Percentiles rank a stretch among this genome's conserved stretches.
Evolutionary conservation across 768 basidiomycete genomes (phyloP).

Genomic region (Phylloporus rhodoxanthus): DNA sequence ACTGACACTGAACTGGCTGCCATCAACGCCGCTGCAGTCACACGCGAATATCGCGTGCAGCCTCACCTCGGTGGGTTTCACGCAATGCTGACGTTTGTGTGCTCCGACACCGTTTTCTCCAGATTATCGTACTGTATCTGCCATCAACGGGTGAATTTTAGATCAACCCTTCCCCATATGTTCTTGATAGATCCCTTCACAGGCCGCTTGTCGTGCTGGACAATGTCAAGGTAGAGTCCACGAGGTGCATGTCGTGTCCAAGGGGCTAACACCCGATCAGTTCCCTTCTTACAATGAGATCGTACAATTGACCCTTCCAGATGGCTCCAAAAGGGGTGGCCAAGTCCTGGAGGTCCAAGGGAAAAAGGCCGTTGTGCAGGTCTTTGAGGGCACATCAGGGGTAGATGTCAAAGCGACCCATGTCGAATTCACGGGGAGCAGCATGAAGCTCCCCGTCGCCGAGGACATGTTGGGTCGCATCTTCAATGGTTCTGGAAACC

Average conservation of each 20-base stretch:
- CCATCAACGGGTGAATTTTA: slow-evolving; percentile 82
- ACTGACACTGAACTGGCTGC: slow-evolving; percentile 69
- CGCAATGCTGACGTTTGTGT: slow-evolving; percentile 1
- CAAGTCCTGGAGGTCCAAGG: slow-evolving; percentile 98
- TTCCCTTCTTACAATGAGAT: slow-evolving; percentile 99
- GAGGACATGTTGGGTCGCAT: slow-evolving; percentile 99
- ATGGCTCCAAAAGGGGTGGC: slow-evolving; percentile 91
- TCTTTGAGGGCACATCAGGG: slow-evolving; percentile 97
- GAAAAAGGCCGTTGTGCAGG: slow-evolving; percentile 98
- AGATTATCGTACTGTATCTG: slow-evolving; percentile 99
- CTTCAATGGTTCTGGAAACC: slow-evolving; percentile 97
- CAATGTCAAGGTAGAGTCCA: slow-evolving; percentile 81
- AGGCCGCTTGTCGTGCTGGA: slow-evolving; percentile 95
- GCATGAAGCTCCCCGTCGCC: slow-evolving; percentile 98
- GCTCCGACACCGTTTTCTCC: slow-evolving; percentile 14
- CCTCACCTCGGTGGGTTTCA: slow-evolving; percentile 70
- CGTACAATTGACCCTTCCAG: slow-evolving; percentile 89
- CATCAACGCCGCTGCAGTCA: slow-evolving; percentile 86
- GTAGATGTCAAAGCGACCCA: slow-evolving; percentile 97
- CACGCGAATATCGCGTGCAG: slow-evolving; percentile 80
- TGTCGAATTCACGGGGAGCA: slow-evolving; percentile 95
- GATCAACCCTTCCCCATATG: neutral
- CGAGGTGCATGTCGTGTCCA: neutral
- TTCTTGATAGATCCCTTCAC: slow-evolving; percentile 10
- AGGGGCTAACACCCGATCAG: slow-evolving; percentile 36